Conservation (phyloP, 2,329 filamentous ascomycete genomes). For the Aspergillus intermedius region DNA sequence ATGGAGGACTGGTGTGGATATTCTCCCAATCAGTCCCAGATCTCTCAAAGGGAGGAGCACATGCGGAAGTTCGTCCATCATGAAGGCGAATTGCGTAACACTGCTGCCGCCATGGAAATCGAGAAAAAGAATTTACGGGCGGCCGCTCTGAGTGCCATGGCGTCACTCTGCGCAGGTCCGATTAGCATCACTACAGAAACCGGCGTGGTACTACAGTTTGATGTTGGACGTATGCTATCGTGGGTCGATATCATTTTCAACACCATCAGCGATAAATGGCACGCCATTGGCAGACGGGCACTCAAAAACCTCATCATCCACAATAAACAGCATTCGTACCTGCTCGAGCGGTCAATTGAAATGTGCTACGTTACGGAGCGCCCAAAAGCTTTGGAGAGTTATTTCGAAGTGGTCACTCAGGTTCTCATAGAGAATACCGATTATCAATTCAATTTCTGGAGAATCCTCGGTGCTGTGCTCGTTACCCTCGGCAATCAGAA, state of each 20-base stretch:
- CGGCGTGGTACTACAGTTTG: constrained; percentile 80
- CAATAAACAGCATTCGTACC: constrained; percentile 77
- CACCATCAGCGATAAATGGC: constrained; percentile 83
- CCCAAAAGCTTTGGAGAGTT: constrained; percentile 83
- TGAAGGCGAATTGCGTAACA: constrained; percentile 66
- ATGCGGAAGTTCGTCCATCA: constrained; percentile 78
- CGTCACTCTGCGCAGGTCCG: constrained; percentile 72
- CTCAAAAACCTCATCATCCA: constrained; percentile 83
- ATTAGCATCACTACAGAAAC: constrained; percentile 85
- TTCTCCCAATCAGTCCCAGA: constrained; percentile 79
- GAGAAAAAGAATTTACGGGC: constrained; percentile 89
- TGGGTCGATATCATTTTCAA: constrained; percentile 97
- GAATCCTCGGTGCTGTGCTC: constrained; percentile 75
- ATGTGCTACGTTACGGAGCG: constrained; percentile 80
- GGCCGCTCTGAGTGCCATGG: constrained; percentile 91
- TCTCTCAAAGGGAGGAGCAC: constrained; percentile 73
- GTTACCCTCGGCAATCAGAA: constrained; percentile 91
- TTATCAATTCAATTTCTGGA: constrained; percentile 84
- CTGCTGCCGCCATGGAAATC: constrained; percentile 89
- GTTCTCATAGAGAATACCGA: constrained; percentile 78
- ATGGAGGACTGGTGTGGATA: constrained; percentile 99
- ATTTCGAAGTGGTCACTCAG: constrained; percentile 86
- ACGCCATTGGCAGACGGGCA: constrained; percentile 79
- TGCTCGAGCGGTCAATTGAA: constrained; percentile 84
- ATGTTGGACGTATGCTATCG: constrained; percentile 81